Evolutionary conservation across 208 protist genomes (phyloP), one percentile per base, ranked within the genome.

Genomic region (Strigomonas culicis): DNA sequence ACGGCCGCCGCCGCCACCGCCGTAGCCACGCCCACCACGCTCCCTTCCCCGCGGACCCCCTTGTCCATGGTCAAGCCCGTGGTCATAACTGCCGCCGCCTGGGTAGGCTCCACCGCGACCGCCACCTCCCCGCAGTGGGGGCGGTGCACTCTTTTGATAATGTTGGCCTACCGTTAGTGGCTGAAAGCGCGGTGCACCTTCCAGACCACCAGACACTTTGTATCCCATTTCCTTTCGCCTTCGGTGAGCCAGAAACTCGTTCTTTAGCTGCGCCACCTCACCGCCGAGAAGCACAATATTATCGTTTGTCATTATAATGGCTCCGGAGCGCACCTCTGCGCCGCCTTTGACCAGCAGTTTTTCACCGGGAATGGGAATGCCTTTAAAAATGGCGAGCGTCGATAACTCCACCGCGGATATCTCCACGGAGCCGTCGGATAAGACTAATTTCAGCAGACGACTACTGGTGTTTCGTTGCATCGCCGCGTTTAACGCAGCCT

Each of bases 341-440:
- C 71, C 79, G 27, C 72, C 70, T n/a, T 77, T 76, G 15, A 95
- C 58, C 22, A 90, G 74, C 17, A 95, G 31, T 55, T 92, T 95
- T 36, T 90, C 81, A 7, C 86, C 89, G 0, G 89, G 86, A 10
- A 84, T 69, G 1, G 89, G 89, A 36, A 95, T 84, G 31, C 68
- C 60, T 19, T 72, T 63, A 55, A 95, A 92, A 8, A 73, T 57
- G 8, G 56, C 28, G 46, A 91, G 74, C 10, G 86, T 95, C 11
- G 77, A 79, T 36, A 95, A 66, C 61, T 95, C 86, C 34, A 89
- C 53, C 1, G 85, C 86, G 3, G 86, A 77, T 19, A 95, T 81
- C 34, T 92, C 81, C 0, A 66, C 44, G 30, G 82, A 70, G 7
- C 89, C 86, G 65, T 95, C 89, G 21, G 82, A 86, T 17, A 93